Evolutionary conservation across 805 yeast genomes (phyloP), one percentile per base, ranked within the genome.

Genomic region (Candida boleticola): DNA sequence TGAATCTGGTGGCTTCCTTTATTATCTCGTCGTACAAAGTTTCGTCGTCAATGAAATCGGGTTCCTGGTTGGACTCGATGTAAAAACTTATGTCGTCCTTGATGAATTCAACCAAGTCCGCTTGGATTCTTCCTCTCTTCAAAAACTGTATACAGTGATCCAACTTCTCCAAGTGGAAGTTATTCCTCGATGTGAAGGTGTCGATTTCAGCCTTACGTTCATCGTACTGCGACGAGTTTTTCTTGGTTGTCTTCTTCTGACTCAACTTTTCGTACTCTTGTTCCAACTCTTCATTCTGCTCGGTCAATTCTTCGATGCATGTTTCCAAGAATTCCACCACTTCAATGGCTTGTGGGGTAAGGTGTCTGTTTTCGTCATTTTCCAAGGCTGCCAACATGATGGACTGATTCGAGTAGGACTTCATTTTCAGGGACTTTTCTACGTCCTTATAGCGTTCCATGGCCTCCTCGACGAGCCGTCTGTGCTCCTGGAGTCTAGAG

Each of bases 391-490:
- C 72, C 54, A 70, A 54, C 62, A 76, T 71, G 19, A 71, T 71
- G 2, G 72, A 65, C 43, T 70, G 75, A 49, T 71, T 71, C 4
- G 73, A 67, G 44, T 63, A 71, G 3, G 73, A 61, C 47, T 71
- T 71, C 65, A 70, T 63, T 47, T 70, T 71, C 5, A 71, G 63
- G 36, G 60, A 55, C 40, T 68, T 63, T 43, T 70, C 75, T 22
- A 71, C 74, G 20, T 66, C 73, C 44, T 70, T 71, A 45, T 67
- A 71, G 30, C 63, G 63, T 43, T 69, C 74, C 74, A 71, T 69
- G 18, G 74, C 73, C 47, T 67, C 74, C 41, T 69, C 75, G 20
- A 71, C 71, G 21, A 63, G 52, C 44, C 61, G 54, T 42, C 71
- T 61, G 45, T 68, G 64, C 39, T 68, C 74, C 30, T 61, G 65